These are phyloP conservation scores for Annulohypoxylon maeteangense DNA, from an alignment of 495 filamentous ascomycete genomes.

Conservation along the genomic window DNA sequence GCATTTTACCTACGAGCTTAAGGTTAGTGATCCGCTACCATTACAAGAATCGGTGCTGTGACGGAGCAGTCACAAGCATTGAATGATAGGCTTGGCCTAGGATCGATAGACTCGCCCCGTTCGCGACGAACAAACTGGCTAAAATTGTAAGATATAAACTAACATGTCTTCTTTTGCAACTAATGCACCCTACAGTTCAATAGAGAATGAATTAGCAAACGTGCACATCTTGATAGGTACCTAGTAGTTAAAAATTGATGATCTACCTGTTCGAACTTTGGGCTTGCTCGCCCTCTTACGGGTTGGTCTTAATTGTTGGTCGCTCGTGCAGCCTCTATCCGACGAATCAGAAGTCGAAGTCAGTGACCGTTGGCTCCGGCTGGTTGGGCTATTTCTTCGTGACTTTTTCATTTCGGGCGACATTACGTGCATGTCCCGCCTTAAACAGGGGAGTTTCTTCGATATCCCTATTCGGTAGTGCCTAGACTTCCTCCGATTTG, in stretches of 20 bases:
- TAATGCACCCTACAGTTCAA: constrained; percentile 34
- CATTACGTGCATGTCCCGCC: neutral
- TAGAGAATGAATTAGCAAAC: constrained; percentile 22
- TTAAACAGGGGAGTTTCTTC: neutral
- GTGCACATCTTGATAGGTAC: constrained; percentile 9
- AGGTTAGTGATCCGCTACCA: constrained; percentile 21
- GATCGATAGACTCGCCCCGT: neutral
- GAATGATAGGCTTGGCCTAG: neutral
- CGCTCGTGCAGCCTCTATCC: constrained; percentile 25
- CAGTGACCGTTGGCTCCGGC: constrained; percentile 27
- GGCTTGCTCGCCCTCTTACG: constrained; percentile 45
- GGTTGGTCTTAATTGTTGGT: constrained; percentile 21
- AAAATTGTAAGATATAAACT: constrained; percentile 14
- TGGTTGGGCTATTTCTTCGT: constrained; percentile 31
- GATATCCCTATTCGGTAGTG: neutral
- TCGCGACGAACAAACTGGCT: neutral
- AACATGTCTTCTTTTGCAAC: constrained; percentile 45
- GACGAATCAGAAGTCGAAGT: constrained; percentile 35
- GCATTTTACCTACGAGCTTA: constrained; percentile 39
- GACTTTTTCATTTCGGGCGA: constrained; percentile 29
- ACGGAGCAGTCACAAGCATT: neutral
- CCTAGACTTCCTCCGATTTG: constrained; percentile 13
- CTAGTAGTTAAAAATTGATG: neutral
- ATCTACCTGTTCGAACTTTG: constrained; percentile 45
- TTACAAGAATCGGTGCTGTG: neutral